Evolutionary conservation across 106 monocot species (phyloP), one percentile per base, ranked within the genome.

Genomic region (Dendrobium officinale): DNA sequence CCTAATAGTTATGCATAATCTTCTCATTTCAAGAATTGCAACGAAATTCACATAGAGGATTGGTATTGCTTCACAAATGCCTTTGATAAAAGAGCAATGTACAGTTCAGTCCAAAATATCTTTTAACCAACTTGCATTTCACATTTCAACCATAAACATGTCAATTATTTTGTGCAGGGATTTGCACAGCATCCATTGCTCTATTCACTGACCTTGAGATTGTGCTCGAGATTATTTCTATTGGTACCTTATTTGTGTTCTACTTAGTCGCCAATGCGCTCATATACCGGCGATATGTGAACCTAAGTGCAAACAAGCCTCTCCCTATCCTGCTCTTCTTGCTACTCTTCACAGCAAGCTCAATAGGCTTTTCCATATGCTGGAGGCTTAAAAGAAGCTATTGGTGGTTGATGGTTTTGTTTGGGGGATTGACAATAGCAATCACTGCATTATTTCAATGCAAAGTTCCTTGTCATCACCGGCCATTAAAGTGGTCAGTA

Each of bases 221-320:
- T 48, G 87, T 91, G 10, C 49, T 93, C 0, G 85, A 93, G 37
- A 88, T 93, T 87, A 85, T 93, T 76, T 90, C 90, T 17, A 93
- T 93, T 19, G 93, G 93, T 56, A 91, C 91, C 11, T 88, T 91
- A 7, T 58, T 91, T 17, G 85, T 93, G 11, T 93, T 91, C 89
- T 93, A 91, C 89, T 58, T 93, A 80, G 93, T 93, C 20, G 93
- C 90, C 47, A 91, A 87, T 59, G 93, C 93, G 1, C 85, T 93
- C 37, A 42, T 91, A 80, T 93, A 91, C 76, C 83, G 82, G 15
- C 88, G 91, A 1, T 91, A 87, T 42, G 93, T 83, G 26, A 80
- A 33, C 37, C 83, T 84, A 11, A 41, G 85, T 15, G n/a, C 13
- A 19, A 79, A 73, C 81, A 73, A 51, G 11, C 86, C 85, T 7